Conservation (phyloP, 108 stramenopile species). For the Nannochloropsis gaditana region DNA sequence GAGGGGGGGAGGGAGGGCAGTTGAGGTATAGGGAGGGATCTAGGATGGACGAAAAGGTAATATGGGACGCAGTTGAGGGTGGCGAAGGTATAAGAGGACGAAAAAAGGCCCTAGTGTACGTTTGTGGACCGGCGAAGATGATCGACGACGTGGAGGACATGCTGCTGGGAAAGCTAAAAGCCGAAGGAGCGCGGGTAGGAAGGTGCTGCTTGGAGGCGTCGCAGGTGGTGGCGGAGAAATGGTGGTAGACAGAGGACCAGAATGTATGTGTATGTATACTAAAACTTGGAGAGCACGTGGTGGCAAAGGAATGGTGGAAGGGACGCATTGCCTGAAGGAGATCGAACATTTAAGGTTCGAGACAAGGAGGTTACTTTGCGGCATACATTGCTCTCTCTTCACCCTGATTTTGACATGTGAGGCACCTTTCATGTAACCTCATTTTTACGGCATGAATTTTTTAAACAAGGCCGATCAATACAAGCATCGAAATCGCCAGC, state of each 20-base stretch:
- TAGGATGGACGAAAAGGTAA: not conserved
- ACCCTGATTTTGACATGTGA: no score
- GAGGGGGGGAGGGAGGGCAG: not conserved
- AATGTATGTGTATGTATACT: no score
- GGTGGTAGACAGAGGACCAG: not conserved
- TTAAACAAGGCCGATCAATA: no score
- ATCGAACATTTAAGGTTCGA: no score
- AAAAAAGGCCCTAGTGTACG: not conserved
- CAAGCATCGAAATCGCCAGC: no score
- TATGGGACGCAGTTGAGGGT: not conserved
- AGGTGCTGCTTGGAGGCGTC: not conserved
- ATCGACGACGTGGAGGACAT: not conserved
- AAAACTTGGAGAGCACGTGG: no score
- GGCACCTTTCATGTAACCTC: no score
- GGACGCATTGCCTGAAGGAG: no score
- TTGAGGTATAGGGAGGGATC: not conserved
- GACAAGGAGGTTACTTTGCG: no score
- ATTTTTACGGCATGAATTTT: no score
- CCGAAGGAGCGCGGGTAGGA: not conserved
- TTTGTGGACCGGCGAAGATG: not conserved
- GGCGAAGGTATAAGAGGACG: not conserved
- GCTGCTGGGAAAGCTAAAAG: not conserved
- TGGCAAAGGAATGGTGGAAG: no score
- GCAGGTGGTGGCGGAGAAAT: slow-evolving; percentile 8
- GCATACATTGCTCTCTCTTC: no score